phyloP scores from a whole-genome alignment of 2,329 filamentous ascomycete genomes.

The Fusarium sp. region DNA sequence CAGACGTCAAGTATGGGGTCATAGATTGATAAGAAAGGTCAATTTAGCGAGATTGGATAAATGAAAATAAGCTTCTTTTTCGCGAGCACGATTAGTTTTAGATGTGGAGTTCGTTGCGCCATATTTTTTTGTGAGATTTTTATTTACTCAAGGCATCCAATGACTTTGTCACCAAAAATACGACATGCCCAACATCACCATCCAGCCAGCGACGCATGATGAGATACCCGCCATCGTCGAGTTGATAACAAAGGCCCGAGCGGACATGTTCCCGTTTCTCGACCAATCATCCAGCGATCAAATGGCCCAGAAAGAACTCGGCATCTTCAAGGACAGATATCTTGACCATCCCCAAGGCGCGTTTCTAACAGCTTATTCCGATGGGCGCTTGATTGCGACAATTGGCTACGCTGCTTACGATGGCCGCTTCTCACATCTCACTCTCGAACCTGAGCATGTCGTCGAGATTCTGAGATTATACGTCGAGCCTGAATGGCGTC shows the following conservation, averaged over 20 bases:
- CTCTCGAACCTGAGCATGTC: slow-evolving; percentile 19
- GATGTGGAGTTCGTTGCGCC: background rate
- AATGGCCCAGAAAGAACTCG: slow-evolving; percentile 28
- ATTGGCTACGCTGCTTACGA: slow-evolving; percentile 42
- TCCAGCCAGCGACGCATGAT: slow-evolving; percentile 20
- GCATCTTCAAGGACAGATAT: slow-evolving; percentile 34
- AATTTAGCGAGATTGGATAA: background rate
- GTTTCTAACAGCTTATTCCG: slow-evolving; percentile 30
- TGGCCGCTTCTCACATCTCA: slow-evolving; percentile 36
- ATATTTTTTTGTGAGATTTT: background rate
- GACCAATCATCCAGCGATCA: slow-evolving; percentile 24
- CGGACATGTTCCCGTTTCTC: slow-evolving; percentile 43
- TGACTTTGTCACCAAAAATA: background rate
- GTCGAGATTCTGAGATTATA: slow-evolving; percentile 44
- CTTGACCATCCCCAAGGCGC: slow-evolving; percentile 33
- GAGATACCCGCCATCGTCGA: slow-evolving; percentile 37
- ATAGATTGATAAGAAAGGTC: background rate
- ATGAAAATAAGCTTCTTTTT: background rate
- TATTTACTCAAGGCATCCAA: background rate
- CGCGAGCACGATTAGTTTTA: background rate
- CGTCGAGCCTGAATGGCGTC: slow-evolving; percentile 40
- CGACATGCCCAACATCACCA: slow-evolving; percentile 14
- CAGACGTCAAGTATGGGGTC: background rate
- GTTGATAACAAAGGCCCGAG: slow-evolving; percentile 38
- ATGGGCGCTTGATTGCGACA: slow-evolving; percentile 35